phyloP scores from a whole-genome alignment of 805 yeast species.

The Cyberlindnera bimundalis region DNA sequence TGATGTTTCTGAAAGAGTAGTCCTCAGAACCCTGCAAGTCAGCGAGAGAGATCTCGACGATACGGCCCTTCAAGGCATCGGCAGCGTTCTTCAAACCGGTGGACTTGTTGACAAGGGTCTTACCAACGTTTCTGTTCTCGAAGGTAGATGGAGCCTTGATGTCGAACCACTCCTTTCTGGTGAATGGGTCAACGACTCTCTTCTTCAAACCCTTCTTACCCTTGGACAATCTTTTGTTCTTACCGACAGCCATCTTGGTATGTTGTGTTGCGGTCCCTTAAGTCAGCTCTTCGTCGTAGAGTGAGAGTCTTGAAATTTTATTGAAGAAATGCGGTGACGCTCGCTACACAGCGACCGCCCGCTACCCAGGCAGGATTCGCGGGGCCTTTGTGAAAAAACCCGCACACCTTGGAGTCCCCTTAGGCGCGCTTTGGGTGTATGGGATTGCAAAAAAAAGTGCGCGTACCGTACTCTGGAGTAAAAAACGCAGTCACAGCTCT shows the following conservation, averaged over 20 bases:
- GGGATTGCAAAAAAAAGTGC: constrained; percentile 3
- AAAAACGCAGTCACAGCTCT: constrained; percentile 13
- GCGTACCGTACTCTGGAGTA: constrained; percentile 1
- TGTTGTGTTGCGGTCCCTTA: constrained; percentile 10
- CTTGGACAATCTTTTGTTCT: constrained; percentile 79
- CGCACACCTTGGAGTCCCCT: constrained; percentile 13
- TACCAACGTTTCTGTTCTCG: constrained; percentile 98
- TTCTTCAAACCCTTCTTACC: constrained; percentile 98
- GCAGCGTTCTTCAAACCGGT: constrained; percentile 98
- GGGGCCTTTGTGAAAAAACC: constrained; percentile 7
- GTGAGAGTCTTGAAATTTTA: constrained; percentile 18
- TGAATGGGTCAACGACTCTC: constrained; percentile 99
- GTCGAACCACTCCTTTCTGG: constrained; percentile 98
- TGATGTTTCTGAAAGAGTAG: constrained; percentile 96
- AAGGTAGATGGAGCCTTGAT: constrained; percentile 98
- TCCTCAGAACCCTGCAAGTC: constrained; percentile 99
- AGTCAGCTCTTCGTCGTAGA: constrained; percentile 29
- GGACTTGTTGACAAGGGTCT: constrained; percentile 96
- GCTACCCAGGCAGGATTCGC: neutral
- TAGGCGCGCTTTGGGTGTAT: neutral
- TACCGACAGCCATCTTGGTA: constrained; percentile 62
- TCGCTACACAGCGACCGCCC: constrained; percentile 1
- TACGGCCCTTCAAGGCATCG: constrained; percentile 97
- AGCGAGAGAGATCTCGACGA: constrained; percentile 92
- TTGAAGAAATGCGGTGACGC: constrained; percentile 8